Evolutionary conservation across 1,139 yeast species (phyloP).

Genomic region (Suhomyces coccinellae): DNA sequence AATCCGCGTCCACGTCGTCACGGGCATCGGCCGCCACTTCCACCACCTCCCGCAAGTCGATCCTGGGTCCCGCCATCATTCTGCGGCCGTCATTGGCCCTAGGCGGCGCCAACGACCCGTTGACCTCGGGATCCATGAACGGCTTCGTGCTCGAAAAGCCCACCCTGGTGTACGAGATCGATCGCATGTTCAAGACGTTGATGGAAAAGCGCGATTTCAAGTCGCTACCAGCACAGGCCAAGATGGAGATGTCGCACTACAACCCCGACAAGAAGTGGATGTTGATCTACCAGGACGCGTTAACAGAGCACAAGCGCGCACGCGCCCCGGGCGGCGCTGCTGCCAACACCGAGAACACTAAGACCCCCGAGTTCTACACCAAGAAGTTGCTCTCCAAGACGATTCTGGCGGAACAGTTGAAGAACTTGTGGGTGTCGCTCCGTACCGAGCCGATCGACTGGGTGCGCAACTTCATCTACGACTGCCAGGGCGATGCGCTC

Average conservation of each 20-base stretch:
- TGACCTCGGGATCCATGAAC: constrained; percentile 16
- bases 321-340: constrained; percentile 31
- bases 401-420: constrained; percentile 69
- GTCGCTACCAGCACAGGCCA: constrained; percentile 74
- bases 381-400: constrained; percentile 69
- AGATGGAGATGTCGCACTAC: constrained; percentile 74
- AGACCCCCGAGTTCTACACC: constrained; percentile 76
- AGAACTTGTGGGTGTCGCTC: constrained; percentile 84
- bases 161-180: constrained; percentile 57
- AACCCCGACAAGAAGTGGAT: constrained; percentile 85
- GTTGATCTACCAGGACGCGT: constrained; percentile 83
- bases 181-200: constrained; percentile 62
- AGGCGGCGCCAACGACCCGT: constrained; percentile 23
- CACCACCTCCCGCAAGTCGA: constrained; percentile 5
- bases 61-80: constrained; percentile 26
- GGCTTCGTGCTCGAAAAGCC: constrained; percentile 54
- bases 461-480: constrained; percentile 76
- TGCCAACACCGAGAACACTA: constrained; percentile 40
- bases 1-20: not conserved
- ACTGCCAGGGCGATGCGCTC: constrained; percentile 87
- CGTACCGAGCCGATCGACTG: constrained; percentile 91
- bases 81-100: constrained; percentile 34
- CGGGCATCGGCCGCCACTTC: constrained; percentile 1
- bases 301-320: constrained; percentile 69
- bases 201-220: constrained; percentile 84